Evolutionary conservation across 2,329 filamentous ascomycete species (phyloP).

Genomic region (Pyricularia sp.): DNA sequence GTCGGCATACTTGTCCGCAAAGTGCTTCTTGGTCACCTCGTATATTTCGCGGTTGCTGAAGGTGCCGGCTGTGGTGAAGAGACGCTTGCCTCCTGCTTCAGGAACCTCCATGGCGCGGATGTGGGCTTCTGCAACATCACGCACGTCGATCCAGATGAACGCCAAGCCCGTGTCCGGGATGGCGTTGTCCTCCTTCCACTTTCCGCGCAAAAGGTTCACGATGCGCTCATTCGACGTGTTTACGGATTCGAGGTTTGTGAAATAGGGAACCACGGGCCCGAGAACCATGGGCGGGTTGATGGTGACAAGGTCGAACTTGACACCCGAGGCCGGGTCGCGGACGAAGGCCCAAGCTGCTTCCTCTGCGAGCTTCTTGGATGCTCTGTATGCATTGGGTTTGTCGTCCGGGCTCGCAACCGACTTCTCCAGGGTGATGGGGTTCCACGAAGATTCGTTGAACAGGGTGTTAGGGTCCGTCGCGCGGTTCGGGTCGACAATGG

Average conservation of each 20-base stretch:
- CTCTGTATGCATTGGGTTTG: conserved; percentile 32
- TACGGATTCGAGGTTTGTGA: conserved; percentile 30
- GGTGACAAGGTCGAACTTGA: conserved; percentile 40
- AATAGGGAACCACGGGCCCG: conserved; percentile 40
- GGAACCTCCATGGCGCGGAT: conserved; percentile 39
- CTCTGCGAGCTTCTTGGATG: conserved; percentile 45
- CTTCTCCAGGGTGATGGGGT: conserved; percentile 34
- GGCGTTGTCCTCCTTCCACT: conserved; percentile 29
- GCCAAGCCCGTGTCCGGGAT: conserved; percentile 32
- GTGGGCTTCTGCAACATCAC: conserved; percentile 45
- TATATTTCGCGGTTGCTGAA: conserved; percentile 37
- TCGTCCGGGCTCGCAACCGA: conserved; percentile 18
- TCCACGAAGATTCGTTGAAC: conserved; percentile 38
- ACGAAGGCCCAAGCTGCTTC: conserved; percentile 43
- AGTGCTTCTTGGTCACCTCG: conserved; percentile 32
- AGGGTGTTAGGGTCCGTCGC: conserved; percentile 24
- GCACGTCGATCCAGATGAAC: conserved; percentile 44
- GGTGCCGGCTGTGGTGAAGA: conserved; percentile 38
- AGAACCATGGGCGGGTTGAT: conserved; percentile 47
- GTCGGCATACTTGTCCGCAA: conserved; percentile 36
- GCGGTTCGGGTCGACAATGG: conserved; percentile 32
- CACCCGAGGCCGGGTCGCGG: conserved; percentile 22
- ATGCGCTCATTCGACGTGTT: conserved; percentile 24
- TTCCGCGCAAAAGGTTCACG: conserved; percentile 36
- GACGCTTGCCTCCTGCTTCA: conserved; percentile 37